Conservation (phyloP, 2,329 filamentous ascomycete genomes). For the Amylocarpus encephaloides region DNA sequence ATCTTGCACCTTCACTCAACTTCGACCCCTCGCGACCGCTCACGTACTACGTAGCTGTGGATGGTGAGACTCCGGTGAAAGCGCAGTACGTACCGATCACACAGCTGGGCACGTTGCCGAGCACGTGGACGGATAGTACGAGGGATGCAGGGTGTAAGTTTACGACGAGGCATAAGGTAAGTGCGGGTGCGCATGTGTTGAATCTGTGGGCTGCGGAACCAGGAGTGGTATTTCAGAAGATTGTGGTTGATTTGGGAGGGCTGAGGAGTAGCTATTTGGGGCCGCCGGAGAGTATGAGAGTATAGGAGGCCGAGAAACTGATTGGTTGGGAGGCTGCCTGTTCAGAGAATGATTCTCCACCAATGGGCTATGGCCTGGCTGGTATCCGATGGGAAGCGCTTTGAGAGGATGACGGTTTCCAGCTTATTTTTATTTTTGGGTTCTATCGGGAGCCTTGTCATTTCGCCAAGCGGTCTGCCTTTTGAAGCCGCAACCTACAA, state of each 20-base stretch:
- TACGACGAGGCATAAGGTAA: slow-evolving; percentile 16
- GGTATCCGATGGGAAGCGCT: no score
- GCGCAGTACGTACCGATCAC: slow-evolving; percentile 27
- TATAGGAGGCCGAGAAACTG: not conserved
- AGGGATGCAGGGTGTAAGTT: slow-evolving; percentile 9
- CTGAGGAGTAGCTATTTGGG: slow-evolving; percentile 36
- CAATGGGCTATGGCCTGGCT: no score
- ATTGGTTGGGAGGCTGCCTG: not conserved
- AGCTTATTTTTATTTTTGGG: no score
- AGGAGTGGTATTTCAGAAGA: slow-evolving; percentile 35
- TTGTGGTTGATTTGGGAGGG: slow-evolving; percentile 37
- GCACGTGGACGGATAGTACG: slow-evolving; percentile 11
- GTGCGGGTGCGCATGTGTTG: slow-evolving; percentile 23
- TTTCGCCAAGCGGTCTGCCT: no score
- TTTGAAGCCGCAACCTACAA: no score
- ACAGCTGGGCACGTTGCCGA: slow-evolving; percentile 15
- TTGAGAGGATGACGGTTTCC: no score
- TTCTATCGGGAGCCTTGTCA: no score
- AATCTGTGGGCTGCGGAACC: slow-evolving; percentile 34
- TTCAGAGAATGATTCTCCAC: no score
- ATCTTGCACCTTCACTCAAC: slow-evolving; percentile 45
- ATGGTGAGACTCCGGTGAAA: slow-evolving; percentile 29
- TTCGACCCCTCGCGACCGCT: slow-evolving; percentile 43
- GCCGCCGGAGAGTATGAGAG: slow-evolving; percentile 26
- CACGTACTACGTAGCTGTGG: slow-evolving; percentile 43